These are phyloP conservation scores for Cercospora sp. DNA, from an alignment of 2,329 filamentous ascomycete genomes.

Conservation along the genomic window DNA sequence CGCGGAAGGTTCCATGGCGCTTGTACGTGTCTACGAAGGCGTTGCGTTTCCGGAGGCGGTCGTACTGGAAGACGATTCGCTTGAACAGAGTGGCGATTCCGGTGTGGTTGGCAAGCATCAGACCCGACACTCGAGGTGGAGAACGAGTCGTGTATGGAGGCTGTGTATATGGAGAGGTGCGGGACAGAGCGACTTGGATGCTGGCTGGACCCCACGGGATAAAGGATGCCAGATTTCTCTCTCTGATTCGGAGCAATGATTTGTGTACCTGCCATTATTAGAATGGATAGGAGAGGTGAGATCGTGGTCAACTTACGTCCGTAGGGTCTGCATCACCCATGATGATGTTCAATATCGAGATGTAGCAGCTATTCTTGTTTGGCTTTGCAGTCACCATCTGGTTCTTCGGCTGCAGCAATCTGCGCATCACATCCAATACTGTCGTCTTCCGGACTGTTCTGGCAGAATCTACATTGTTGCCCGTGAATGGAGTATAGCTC, in stretches of 20 bases:
- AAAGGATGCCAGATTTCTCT: slow-evolving; percentile 89
- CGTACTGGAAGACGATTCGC: slow-evolving; percentile 87
- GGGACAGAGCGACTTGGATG: slow-evolving; percentile 95
- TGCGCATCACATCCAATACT: slow-evolving; percentile 94
- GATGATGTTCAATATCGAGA: slow-evolving; percentile 97
- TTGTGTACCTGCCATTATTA: slow-evolving; percentile 69
- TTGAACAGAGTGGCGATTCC: slow-evolving; percentile 97
- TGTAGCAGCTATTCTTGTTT: slow-evolving; percentile 97
- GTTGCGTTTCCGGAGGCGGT: slow-evolving; percentile 91
- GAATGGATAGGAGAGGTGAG: not conserved
- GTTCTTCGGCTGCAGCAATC: slow-evolving; percentile 95
- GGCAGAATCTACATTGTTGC: slow-evolving; percentile 92
- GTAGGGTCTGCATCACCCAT: slow-evolving; percentile 98
- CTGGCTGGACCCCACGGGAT: slow-evolving; percentile 98
- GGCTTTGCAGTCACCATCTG: slow-evolving; percentile 97
- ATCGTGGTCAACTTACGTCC: slow-evolving; percentile 57
- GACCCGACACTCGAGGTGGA: slow-evolving; percentile 80
- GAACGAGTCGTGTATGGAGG: slow-evolving; percentile 93
- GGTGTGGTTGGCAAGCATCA: slow-evolving; percentile 98
- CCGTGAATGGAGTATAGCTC: slow-evolving; percentile 95
- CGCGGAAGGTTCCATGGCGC: slow-evolving; percentile 88
- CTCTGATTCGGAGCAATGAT: slow-evolving; percentile 90
- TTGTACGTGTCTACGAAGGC: slow-evolving; percentile 97
- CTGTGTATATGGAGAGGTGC: slow-evolving; percentile 92
- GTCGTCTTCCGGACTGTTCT: slow-evolving; percentile 98